Evolutionary conservation across 2,329 filamentous ascomycete genomes (phyloP).

Genomic region (Pseudogymnoascus sp.): DNA sequence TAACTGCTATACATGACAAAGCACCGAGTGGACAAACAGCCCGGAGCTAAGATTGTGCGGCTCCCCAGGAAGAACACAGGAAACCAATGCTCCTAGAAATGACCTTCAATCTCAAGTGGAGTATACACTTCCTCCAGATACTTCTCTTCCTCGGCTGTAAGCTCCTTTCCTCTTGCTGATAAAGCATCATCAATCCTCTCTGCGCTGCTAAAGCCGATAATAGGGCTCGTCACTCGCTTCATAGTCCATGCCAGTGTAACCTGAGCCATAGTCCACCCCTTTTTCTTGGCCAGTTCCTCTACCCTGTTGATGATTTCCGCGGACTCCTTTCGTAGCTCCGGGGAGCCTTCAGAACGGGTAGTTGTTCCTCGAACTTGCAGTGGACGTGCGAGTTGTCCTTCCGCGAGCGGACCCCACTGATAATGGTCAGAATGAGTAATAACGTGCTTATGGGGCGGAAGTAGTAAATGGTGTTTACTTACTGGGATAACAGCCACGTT

Average conservation of each 20-base stretch:
- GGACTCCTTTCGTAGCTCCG: conserved; percentile 8
- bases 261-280: conserved; percentile 48
- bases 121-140: conserved; percentile 47
- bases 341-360: conserved; percentile 14
- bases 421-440: neutral
- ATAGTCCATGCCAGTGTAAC: conserved; percentile 48
- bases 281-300: conserved; percentile 47
- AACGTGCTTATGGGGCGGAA: neutral
- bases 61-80: neutral
- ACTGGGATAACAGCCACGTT: conserved; percentile 35
- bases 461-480: conserved; percentile 7
- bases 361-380: conserved; percentile 19
- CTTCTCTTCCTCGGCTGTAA: conserved; percentile 43
- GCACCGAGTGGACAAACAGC: neutral
- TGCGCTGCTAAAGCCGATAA: conserved; percentile 42
- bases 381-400: conserved; percentile 28
- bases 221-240: conserved; percentile 38
- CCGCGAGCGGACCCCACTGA: conserved; percentile 29
- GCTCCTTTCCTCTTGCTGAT: conserved; percentile 29
- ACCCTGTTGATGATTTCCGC: conserved; percentile 44
- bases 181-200: conserved; percentile 46
- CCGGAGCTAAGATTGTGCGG: neutral
- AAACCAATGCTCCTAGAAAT: conserved; percentile 15
- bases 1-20: neutral
- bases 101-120: conserved; percentile 32